Conservation (phyloP, 2,329 filamentous ascomycete species). For the Colletotrichum truncatum region DNA sequence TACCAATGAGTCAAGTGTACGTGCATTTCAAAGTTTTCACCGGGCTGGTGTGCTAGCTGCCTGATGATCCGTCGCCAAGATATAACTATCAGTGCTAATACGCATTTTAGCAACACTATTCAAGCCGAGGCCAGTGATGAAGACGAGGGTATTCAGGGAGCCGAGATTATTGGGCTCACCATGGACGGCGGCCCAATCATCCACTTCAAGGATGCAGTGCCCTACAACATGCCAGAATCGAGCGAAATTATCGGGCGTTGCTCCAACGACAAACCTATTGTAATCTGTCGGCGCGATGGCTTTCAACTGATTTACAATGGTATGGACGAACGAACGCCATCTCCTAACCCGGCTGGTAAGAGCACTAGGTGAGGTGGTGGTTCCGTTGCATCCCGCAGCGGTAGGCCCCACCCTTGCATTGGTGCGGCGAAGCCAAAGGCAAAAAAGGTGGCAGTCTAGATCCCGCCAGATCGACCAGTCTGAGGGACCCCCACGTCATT, state of each 20-base stretch:
- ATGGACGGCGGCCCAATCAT: constrained; percentile 56
- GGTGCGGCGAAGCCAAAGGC: constrained; percentile 26
- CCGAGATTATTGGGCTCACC: constrained; percentile 54
- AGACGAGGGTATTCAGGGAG: constrained; percentile 37
- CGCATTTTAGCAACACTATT: constrained; percentile 45
- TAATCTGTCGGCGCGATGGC: constrained; percentile 47
- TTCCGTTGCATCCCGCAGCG: constrained; percentile 19
- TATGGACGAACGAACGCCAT: constrained; percentile 16
- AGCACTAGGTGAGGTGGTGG: constrained; percentile 14
- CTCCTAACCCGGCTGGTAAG: constrained; percentile 21
- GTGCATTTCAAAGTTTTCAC: constrained; percentile 31
- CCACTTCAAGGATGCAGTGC: constrained; percentile 48
- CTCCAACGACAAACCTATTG: constrained; percentile 45
- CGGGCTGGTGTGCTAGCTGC: not conserved
- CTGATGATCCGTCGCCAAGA: constrained; percentile 29
- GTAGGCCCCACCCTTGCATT: constrained; percentile 25
- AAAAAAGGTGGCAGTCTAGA: constrained; percentile 20
- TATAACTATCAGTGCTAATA: constrained; percentile 32
- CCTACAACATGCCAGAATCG: constrained; percentile 40
- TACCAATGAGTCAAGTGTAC: constrained; percentile 55
- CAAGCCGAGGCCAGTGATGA: constrained; percentile 37
- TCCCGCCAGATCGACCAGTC: constrained; percentile 15
- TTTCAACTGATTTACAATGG: constrained; percentile 41
- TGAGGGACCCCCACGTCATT: constrained; percentile 21
- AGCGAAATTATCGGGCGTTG: constrained; percentile 48